Evolutionary conservation across 2,329 filamentous ascomycete species (phyloP).

Genomic region (Rhinocladiella mackenziei): DNA sequence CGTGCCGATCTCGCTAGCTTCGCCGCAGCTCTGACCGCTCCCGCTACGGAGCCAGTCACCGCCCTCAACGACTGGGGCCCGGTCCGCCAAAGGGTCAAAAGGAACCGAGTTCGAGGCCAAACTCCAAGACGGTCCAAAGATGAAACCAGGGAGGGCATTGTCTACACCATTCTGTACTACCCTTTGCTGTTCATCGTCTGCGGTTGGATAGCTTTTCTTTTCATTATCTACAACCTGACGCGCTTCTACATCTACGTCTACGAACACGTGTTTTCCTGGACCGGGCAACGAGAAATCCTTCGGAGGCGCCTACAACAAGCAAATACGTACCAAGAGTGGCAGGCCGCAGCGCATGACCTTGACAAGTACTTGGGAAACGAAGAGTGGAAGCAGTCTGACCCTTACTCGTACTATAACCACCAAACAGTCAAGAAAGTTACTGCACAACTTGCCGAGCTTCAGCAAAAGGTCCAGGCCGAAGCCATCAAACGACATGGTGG

Average conservation of each 20-base stretch:
- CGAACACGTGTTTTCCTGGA: constrained; percentile 87
- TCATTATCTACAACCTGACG: constrained; percentile 71
- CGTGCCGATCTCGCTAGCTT: constrained; percentile 73
- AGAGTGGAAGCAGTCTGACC: constrained; percentile 47
- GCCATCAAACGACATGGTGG: constrained; percentile 29
- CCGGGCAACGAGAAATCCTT: constrained; percentile 69
- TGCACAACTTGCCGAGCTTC: constrained; percentile 60
- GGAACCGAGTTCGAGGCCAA: constrained; percentile 44
- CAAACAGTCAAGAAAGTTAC: constrained; percentile 74
- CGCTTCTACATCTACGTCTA: constrained; percentile 87
- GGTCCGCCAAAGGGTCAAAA: constrained; percentile 66
- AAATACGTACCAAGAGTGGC: constrained; percentile 77
- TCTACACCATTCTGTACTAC: constrained; percentile 88
- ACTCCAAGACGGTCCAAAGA: constrained; percentile 62
- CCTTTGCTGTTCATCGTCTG: constrained; percentile 77
- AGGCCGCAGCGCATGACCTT: constrained; percentile 69
- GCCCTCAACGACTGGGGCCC: constrained; percentile 96
- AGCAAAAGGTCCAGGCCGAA: constrained; percentile 41
- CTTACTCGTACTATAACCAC: constrained; percentile 78
- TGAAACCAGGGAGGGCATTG: constrained; percentile 88
- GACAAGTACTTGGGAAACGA: constrained; percentile 75
- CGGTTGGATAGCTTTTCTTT: constrained; percentile 73
- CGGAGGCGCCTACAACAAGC: constrained; percentile 68
- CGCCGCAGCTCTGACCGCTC: constrained; percentile 73
- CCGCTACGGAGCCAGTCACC: constrained; percentile 72